Conservation (phyloP, 2,329 filamentous ascomycete species). For the Trichoderma sp. region DNA sequence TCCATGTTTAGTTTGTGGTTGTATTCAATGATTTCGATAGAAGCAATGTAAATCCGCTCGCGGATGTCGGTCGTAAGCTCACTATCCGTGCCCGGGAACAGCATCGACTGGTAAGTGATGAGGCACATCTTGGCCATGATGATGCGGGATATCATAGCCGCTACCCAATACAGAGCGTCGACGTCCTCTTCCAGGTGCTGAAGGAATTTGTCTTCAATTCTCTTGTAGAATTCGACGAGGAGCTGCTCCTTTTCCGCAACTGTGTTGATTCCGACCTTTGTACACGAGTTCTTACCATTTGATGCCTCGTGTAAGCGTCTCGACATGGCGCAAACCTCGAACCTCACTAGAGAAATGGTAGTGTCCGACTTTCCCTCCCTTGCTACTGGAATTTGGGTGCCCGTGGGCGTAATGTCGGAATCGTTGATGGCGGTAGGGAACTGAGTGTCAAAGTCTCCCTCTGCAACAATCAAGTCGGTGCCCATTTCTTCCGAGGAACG, state of each 20-base stretch:
- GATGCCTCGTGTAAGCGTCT: slow-evolving; percentile 39
- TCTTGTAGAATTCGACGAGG: slow-evolving; percentile 54
- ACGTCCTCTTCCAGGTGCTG: slow-evolving; percentile 50
- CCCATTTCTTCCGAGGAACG: slow-evolving; percentile 57
- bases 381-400: slow-evolving; percentile 48
- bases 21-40: slow-evolving; percentile 73
- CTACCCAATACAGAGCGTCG: slow-evolving; percentile 65
- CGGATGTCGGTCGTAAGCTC: slow-evolving; percentile 62
- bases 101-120: slow-evolving; percentile 72
- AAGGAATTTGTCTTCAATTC: slow-evolving; percentile 58
- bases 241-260: slow-evolving; percentile 44
- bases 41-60: slow-evolving; percentile 69
- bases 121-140: slow-evolving; percentile 79
- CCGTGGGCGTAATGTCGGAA: slow-evolving; percentile 47
- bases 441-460: slow-evolving; percentile 48
- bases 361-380: slow-evolving; percentile 55
- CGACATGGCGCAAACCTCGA: slow-evolving; percentile 50
- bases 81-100: slow-evolving; percentile 58
- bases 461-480: slow-evolving; percentile 46
- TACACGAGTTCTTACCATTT: slow-evolving; percentile 37
- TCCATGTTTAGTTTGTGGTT: slow-evolving; percentile 66
- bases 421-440: slow-evolving; percentile 55
- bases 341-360: slow-evolving; percentile 51
- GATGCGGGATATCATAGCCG: slow-evolving; percentile 66
- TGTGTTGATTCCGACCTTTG: slow-evolving; percentile 32